Evolutionary conservation across 495 filamentous ascomycete species (phyloP), one percentile per base, ranked within the genome.

Genomic region (Aspergillus campestris): DNA sequence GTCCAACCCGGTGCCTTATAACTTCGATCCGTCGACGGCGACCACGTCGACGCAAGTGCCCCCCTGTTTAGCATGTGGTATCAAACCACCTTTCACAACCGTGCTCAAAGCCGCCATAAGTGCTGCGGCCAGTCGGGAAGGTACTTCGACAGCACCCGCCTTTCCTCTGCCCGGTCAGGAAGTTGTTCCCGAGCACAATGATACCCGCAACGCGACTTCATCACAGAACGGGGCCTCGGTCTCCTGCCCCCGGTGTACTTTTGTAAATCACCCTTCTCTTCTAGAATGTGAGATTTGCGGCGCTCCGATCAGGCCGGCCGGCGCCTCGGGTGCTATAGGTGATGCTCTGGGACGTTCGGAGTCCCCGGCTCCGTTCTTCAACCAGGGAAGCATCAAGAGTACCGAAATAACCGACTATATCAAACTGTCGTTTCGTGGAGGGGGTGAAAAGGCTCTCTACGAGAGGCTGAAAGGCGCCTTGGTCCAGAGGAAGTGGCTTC

Each of bases 401-500:
- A 66, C 74, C 3, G 80, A 87, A 33, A 75, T 74, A 14, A 74
- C 72, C 1, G 91, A 94, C 43, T 82, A 75, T 51, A 78, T 97
- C 48, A 97, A 95, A 59, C 60, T 99, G 9, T 97, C 92, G 0
- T 99, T 99, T 52, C 81, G 89, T 13, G 79, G 67, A 31, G 89
- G 92, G 12, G 92, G 94, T 6, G 89, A 89, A 37, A 90, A 92
- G 61, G 82, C 83, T 4, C 95, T 99, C 52, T 79, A 87, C 50
- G 91, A 96, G 52, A 74, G 90, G 38, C 74, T 99, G 9, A 96
- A 90, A 56, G 78, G 80, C 12, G 83, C 85, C 11, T 79, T 97
- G 67, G 78, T 87, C 11, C 92, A 99, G 60, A 77, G 94, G 14
- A 96, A 97, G 75, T 99, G 92, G 92, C 79, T 99, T 9, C 73